phyloP scores from a whole-genome alignment of 148 eudicot species.

The Dysphania ambrosioides region DNA sequence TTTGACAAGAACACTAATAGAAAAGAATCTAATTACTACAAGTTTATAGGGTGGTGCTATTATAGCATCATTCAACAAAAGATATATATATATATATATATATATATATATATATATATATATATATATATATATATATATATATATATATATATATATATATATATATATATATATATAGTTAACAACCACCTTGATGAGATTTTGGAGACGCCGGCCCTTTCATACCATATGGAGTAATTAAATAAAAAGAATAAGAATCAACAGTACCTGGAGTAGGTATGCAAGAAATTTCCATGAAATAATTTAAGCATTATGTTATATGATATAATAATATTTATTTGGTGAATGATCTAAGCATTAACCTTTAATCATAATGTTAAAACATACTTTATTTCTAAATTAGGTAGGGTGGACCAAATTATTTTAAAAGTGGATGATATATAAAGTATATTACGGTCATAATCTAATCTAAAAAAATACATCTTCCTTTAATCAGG shows the following conservation, averaged over 20 bases:
- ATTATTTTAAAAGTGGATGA: conserved; percentile 4
- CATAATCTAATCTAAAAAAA: conserved; percentile 10
- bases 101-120: no score
- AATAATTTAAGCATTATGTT: no score
- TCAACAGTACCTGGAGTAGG: not conserved
- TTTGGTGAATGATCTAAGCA: conserved; percentile 1
- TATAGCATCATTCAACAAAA: no score
- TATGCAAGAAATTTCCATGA: not conserved
- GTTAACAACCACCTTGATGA: not conserved
- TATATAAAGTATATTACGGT: not conserved
- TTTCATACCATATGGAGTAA: not conserved
- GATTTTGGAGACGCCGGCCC: not conserved
- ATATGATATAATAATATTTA: not conserved
- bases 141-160: no score
- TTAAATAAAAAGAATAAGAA: not conserved
- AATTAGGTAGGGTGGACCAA: conserved; percentile 12
- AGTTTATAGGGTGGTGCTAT: no score
- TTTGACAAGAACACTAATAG: not conserved
- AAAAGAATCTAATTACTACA: no score
- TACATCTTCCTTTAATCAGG: not conserved
- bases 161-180: no score
- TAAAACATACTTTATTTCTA: not conserved
- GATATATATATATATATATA: no score
- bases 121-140: no score
- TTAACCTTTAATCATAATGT: not conserved